Evolutionary conservation across 2,329 filamentous ascomycete genomes (phyloP).

Genomic region (Fusarium gaditjirri): DNA sequence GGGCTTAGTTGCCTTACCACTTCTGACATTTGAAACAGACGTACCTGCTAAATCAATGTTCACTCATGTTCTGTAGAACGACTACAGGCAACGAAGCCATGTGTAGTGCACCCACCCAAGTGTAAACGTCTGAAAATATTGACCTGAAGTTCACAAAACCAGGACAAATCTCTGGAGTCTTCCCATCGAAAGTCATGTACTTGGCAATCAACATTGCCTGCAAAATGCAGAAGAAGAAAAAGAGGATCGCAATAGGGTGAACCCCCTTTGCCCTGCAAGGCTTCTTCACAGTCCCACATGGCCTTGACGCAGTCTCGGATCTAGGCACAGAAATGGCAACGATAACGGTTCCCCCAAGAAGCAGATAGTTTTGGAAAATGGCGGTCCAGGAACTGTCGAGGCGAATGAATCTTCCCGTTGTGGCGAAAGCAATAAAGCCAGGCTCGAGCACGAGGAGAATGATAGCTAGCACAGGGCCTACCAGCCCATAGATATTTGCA

Average conservation of each 20-base stretch:
- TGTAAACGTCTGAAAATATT: slow-evolving; percentile 26
- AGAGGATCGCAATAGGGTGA: slow-evolving; percentile 7
- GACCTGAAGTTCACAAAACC: slow-evolving; percentile 37
- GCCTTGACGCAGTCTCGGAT: not conserved
- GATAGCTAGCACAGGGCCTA: slow-evolving; percentile 7
- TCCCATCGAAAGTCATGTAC: slow-evolving; percentile 16
- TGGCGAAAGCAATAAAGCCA: not conserved
- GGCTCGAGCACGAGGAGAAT: slow-evolving; percentile 1
- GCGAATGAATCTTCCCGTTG: slow-evolving; percentile 3
- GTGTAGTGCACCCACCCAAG: slow-evolving; percentile 25
- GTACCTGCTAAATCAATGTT: not conserved
- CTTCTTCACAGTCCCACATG: not conserved
- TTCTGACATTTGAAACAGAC: not conserved
- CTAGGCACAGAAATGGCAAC: slow-evolving; percentile 5
- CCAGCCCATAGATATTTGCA: not conserved
- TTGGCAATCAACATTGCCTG: slow-evolving; percentile 26
- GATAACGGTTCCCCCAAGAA: slow-evolving; percentile 16
- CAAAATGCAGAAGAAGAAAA: slow-evolving; percentile 7
- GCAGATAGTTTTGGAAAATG: not conserved
- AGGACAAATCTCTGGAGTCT: slow-evolving; percentile 2
- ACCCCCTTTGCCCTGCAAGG: not conserved
- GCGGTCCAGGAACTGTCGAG: not conserved
- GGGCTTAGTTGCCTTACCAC: not conserved
- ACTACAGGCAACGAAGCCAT: slow-evolving; percentile 24
- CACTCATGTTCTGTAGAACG: slow-evolving; percentile 1